phyloP scores from a whole-genome alignment of 179 eudicot genomes.

The Nepenthes alata region DNA sequence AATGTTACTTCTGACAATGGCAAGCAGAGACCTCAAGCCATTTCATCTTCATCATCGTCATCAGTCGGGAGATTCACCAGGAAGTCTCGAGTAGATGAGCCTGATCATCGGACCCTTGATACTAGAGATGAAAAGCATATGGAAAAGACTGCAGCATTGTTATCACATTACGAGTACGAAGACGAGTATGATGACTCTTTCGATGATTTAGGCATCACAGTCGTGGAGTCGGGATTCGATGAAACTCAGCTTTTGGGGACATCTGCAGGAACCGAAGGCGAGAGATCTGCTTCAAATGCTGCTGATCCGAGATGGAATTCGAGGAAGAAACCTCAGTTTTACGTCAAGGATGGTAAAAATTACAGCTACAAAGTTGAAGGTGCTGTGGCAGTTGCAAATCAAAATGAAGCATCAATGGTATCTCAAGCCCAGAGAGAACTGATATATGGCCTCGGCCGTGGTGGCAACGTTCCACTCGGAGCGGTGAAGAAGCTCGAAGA shows the following conservation, averaged over 20 bases:
- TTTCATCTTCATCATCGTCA: slow-evolving; percentile 31
- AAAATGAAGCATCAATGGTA: slow-evolving; percentile 53
- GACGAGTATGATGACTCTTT: slow-evolving; percentile 99
- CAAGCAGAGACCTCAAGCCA: slow-evolving; percentile 18
- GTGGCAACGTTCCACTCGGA: slow-evolving; percentile 81
- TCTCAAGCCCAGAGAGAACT: slow-evolving; percentile 51
- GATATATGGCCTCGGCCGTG: slow-evolving; percentile 83
- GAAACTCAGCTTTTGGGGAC: slow-evolving; percentile 35
- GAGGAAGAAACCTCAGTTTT: slow-evolving; percentile 67
- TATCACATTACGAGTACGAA: slow-evolving; percentile 75
- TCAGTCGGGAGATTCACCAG: slow-evolving; percentile 60
- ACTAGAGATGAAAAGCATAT: slow-evolving; percentile 36
- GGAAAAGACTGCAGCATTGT: slow-evolving; percentile 52
- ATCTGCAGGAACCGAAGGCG: slow-evolving; percentile 20
- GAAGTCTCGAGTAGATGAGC: slow-evolving; percentile 29
- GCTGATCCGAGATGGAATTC: slow-evolving; percentile 56
- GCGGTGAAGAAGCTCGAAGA: slow-evolving; percentile 46
- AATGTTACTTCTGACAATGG: slow-evolving; percentile 9
- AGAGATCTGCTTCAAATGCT: slow-evolving; percentile 25
- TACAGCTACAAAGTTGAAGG: slow-evolving; percentile 91
- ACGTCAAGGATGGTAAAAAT: slow-evolving; percentile 91
- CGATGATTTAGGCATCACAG: slow-evolving; percentile 74
- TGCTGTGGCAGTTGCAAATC: slow-evolving; percentile 68
- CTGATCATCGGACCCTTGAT: slow-evolving; percentile 32
- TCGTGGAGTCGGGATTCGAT: slow-evolving; percentile 69